Evolutionary conservation across 1,284 basidiomycete species (phyloP), one percentile per base, ranked within the genome.

Genomic region (Sanghuangporus sanghuang): DNA sequence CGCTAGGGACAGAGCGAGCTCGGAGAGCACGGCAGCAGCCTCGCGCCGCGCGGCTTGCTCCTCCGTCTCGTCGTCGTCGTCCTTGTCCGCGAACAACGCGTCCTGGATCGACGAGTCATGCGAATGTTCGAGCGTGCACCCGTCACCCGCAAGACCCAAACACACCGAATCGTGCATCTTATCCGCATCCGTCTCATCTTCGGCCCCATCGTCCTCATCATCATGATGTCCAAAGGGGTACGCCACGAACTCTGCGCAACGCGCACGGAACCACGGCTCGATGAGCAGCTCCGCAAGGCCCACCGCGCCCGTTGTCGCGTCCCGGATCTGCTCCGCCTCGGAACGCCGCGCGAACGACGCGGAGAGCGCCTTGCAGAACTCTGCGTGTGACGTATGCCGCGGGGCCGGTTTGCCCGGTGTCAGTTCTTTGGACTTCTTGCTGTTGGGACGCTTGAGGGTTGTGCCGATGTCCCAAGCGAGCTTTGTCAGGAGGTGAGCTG

Each of bases 331-430:
- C 54, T 77, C 65, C 16, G n/a, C 64, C 11, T 65, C 32, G 6
- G 36, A 35, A 14, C 61, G 76, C 57, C 76, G 78, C 49, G 85
- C 73, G 75, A 90, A 91, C 32, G 79, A 78, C 50, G 80, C 81
- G 4, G 85, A 81, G 77, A 87, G 84, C 27, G 84, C 81, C 68
- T 83, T 82, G 73, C 88, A 90, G 73, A 91, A 90, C 60, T 83
- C 80, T 40, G 83, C 83, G 74, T 83, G 91, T 68, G 77, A 84
- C 12, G 80, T 78, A 70, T 85, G 86, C 46, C 78, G 79, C 18
- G 27, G 44, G 27, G 21, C 40, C 18, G 79, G 76, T 67, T 82
- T 84, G 6, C 39, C 49, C 16, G 32, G 32, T 7, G 7, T 42
- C n/a, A 59, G 59, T 2, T 42, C 27, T 35, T 56, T 57, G 9